Base-by-base conservation (phyloP, 2,329 filamentous ascomycete genomes). In the Sclerotinia minor region DNA sequence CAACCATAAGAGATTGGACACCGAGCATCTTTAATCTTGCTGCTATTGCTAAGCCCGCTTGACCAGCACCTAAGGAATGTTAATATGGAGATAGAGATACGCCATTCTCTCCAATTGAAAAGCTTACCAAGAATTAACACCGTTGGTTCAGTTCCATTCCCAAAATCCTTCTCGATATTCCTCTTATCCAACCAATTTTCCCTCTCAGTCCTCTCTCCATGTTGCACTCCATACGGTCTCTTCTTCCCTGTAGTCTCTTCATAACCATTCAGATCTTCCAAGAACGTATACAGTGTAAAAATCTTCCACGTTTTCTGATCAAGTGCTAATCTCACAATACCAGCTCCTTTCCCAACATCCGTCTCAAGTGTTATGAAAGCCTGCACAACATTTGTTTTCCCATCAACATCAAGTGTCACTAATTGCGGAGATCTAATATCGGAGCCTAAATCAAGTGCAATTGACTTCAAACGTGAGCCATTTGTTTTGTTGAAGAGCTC, bases 161-260 rank as follows among this genome's bases (percentile, higher is more conserved):
- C 69, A 67, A 85, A 86, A 1, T 85, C 80, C 0, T 74, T 74
- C 32, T 85, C 83, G 0, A 79, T 77, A 1, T 75, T 78, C 15
- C 87, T 81, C 60, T 80, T 80, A 69, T 89, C 85, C 5, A 81
- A 78, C 84, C 88, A 91, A 72, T 90, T 90, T 73, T 83, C 83
- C 0, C 84, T 78, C 1, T 80, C 82, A 1, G 77, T 75, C 64
- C 82, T 80, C 5, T 79, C 81, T 0, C 85, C 86, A 72, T 89
- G 86, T 52, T 83, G 78, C 5, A 83, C 86, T 0, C 89, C 89
- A 26, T 79, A 79, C 0, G 85, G 82, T 38, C 89, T 80, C 5
- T 79, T 80, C 1, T 73, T 73, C 1, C 81, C 79, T 1, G 81
- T 74, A 0, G 72, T 70, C 75, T 90, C 86, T 68, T 87, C 83